Conservation (phyloP, 352 stramenopile genomes). For the Phytophthora macrochlamydospora region DNA sequence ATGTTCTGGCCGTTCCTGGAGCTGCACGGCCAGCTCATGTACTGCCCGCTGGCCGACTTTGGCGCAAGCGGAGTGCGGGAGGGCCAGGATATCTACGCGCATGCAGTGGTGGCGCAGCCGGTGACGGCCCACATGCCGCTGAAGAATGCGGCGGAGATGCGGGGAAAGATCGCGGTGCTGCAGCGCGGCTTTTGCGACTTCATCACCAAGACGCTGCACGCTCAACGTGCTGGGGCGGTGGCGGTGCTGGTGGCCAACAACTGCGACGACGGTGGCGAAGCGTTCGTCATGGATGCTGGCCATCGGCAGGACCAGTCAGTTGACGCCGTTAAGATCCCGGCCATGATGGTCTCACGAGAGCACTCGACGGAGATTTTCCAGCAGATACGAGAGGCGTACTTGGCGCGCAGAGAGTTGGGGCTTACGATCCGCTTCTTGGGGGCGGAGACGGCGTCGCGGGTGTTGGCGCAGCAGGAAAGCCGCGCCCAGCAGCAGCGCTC, state of each 20-base stretch:
- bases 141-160: constrained; percentile 48
- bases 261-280: constrained; percentile 29
- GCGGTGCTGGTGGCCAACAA: constrained; percentile 73
- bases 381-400: constrained; percentile 48
- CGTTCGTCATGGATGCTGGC: constrained; percentile 79
- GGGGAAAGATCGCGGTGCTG: constrained; percentile 67
- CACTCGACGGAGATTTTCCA: constrained; percentile 58
- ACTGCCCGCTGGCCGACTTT: constrained; percentile 77
- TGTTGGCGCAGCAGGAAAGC: constrained; percentile 57
- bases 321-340: constrained; percentile 50
- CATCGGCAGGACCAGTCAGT: constrained; percentile 27
- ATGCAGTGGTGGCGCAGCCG: constrained; percentile 61
- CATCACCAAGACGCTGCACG: constrained; percentile 73
- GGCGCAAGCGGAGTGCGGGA: constrained; percentile 44
- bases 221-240: constrained; percentile 68
- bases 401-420: constrained; percentile 45
- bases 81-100: constrained; percentile 55
- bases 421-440: constrained; percentile 68
- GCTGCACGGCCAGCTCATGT: constrained; percentile 56
- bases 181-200: constrained; percentile 80
- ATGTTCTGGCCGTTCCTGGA: constrained; percentile 85
- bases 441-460: constrained; percentile 49
- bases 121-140: constrained; percentile 56
- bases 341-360: constrained; percentile 60
- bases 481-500: constrained; percentile 28